Percentiles rank a stretch among this genome's conserved stretches.
Conservation (phyloP, 176 grass and related monocot species). For the Aegilops speltoides region DNA sequence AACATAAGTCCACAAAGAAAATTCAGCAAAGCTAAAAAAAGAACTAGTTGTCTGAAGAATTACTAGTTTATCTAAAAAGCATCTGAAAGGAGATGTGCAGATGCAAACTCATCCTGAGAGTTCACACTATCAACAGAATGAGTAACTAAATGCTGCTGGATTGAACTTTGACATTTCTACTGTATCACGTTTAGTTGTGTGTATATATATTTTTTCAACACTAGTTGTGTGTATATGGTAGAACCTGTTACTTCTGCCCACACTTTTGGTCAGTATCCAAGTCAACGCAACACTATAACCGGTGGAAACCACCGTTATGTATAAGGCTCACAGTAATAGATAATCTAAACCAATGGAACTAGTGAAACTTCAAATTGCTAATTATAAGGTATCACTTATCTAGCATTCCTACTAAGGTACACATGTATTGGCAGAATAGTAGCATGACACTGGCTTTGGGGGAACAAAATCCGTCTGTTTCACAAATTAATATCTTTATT, state of each 20-base stretch:
- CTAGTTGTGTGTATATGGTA: not conserved
- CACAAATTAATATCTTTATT: constrained; percentile 16
- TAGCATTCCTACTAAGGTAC: not conserved
- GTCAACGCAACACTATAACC: not conserved
- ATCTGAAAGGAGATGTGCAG: not conserved
- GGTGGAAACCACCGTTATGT: not conserved
- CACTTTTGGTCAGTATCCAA: constrained; percentile 9
- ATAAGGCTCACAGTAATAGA: constrained; percentile 4
- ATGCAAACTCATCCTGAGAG: constrained; percentile 4
- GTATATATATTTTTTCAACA: too few relatives aligned
- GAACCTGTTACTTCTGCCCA: constrained; percentile 1
- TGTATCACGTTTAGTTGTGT: not conserved
- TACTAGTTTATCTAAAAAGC: not conserved
- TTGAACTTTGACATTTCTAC: constrained; percentile 2
- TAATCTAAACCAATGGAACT: not conserved
- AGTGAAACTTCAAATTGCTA: not conserved
- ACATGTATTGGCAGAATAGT: not conserved
- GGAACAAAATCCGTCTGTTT: not conserved
- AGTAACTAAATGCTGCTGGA: not conserved
- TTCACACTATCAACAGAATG: constrained; percentile 13
- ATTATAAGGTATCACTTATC: not conserved
- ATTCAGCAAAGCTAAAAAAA: not conserved
- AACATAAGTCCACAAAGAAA: constrained; percentile 15
- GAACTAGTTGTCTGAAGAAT: constrained; percentile 10
- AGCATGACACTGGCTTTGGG: not conserved